These are phyloP conservation scores for Aspergillus bombycis DNA, from an alignment of 2,329 filamentous ascomycete species.

Conservation along the genomic window DNA sequence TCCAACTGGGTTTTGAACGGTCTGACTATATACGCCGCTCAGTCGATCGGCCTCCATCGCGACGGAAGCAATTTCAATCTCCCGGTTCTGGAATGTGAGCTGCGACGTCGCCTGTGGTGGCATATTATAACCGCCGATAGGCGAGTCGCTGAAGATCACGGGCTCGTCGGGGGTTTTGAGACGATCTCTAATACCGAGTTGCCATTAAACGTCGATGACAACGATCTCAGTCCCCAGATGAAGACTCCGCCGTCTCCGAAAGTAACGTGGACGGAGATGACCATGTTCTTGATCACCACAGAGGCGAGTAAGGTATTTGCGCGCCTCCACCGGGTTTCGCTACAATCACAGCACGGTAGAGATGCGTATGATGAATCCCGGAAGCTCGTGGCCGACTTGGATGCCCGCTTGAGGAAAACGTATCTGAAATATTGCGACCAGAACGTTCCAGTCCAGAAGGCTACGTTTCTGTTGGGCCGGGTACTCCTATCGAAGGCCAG, in stretches of 20 bases:
- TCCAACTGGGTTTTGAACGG: constrained; percentile 55
- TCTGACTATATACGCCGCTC: constrained; percentile 56
- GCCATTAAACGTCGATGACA: constrained; percentile 56
- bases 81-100: constrained; percentile 56
- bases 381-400: constrained; percentile 49
- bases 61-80: constrained; percentile 56
- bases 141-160: constrained; percentile 62
- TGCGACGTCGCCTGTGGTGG: constrained; percentile 59
- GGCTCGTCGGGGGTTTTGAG: constrained; percentile 53
- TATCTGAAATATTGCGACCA: constrained; percentile 58
- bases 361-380: neutral
- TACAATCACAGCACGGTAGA: neutral
- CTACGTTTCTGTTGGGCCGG: constrained; percentile 32
- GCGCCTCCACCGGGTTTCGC: neutral
- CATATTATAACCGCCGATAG: constrained; percentile 48
- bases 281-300: constrained; percentile 57
- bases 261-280: constrained; percentile 61
- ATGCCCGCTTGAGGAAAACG: constrained; percentile 51
- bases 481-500: constrained; percentile 26
- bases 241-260: constrained; percentile 52
- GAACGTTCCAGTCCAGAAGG: constrained; percentile 50
- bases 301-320: constrained; percentile 40
- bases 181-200: constrained; percentile 45
- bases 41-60: constrained; percentile 53
- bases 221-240: constrained; percentile 55